Base-by-base conservation (phyloP, 345 rosid species). In the Durio zibethinus region DNA sequence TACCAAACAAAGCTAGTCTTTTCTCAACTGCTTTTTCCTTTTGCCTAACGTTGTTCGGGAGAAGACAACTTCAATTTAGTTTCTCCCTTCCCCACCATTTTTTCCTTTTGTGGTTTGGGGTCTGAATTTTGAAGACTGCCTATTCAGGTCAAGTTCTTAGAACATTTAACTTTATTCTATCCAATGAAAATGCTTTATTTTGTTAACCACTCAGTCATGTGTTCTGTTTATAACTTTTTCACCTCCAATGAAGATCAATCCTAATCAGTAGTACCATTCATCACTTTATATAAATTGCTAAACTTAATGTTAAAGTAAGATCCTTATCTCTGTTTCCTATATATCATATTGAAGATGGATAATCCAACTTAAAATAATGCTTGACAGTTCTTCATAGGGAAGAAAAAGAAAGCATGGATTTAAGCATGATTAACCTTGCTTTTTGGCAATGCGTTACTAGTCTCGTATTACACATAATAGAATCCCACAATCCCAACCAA, bases 401-500 rank as follows among this genome's bases (percentile, higher is more conserved):
- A 36, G 70, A 68, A 42, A 43, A 4, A 25, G 18, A 33, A 64
- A 64, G n/a, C 36, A 42, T 67, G 31, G 52, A 23, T 21, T 65
- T 36, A 38, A 36, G 47, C 15, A 65, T 29, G 40, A 61, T 61
- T 61, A 15, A 61, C 40, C 70, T 11, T 27, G 4, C n/a, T 68
- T 45, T 6, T 2, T 10, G 5, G 5, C 2, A 23, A 10, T 25
- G 20, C 12, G 4, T 1, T 20, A 42, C 35, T 23, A 10, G 18
- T 29, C 18, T 38, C 54, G 15, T 10, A 2, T 7, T 42, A 20
- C 7, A 10, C 59, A 7, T 52, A 21, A 29, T 53, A 33, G 74
- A 68, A 50, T 29, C 70, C 68, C 72, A 10, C 70, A 48, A 36
- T 45, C 59, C 59, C 65, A 59, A 74, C 64, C 62, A 29, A 36